Evolutionary conservation across 176 grass and related monocot genomes (phyloP), one percentile per base, ranked within the genome.

Genomic region (Oryza coarctata): DNA sequence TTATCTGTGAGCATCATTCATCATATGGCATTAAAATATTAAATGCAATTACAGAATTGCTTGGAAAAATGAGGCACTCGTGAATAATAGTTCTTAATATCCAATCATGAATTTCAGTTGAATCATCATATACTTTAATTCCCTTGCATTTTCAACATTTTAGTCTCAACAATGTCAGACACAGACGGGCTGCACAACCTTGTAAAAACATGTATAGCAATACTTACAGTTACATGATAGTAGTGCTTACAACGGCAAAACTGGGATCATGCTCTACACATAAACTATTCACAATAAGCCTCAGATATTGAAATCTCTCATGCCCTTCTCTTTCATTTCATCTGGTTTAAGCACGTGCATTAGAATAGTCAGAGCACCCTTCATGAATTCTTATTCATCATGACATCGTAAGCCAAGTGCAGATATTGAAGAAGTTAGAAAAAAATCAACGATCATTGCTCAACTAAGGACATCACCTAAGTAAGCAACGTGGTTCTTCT

Each of bases 371-470:
- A 79, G 28, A 80, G 89, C 91, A 83, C 85, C 63, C 82, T 82
- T 83, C 74, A 87, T 39, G 41, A 97, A 91, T 73, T 97, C 80
- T 84, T 93, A 86, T 69, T 97, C 91, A 74, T 89, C 88, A 66
- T 2, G 81, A 87, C 4, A 91, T 97, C 22, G 73, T 82, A 71
- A 89, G 88, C 62, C 76, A 92, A 70, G 22, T 36, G 22, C n/a
- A 86, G 2, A 49, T 68, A 41, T 47, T 65, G 22, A 78, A 72
- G 12, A 82, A 65, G 20, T 34, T 43, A 43, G 9, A 55, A 78
- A 65, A 49, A 85, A 66, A 28, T 58, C 14, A 11, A 13, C 49
- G 71, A 23, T 69, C 29, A 23, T 9, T 15, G 15, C 41, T 80
- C 6, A 2, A 64, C 39, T 80, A 41, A 63, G 29, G 76, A 81